A percentile compares a stretch with the other conserved stretches of the same genome.
These are phyloP conservation scores for Diaporthe helianthi DNA, from an alignment of 2,329 filamentous ascomycete species.

Conservation along the genomic window DNA sequence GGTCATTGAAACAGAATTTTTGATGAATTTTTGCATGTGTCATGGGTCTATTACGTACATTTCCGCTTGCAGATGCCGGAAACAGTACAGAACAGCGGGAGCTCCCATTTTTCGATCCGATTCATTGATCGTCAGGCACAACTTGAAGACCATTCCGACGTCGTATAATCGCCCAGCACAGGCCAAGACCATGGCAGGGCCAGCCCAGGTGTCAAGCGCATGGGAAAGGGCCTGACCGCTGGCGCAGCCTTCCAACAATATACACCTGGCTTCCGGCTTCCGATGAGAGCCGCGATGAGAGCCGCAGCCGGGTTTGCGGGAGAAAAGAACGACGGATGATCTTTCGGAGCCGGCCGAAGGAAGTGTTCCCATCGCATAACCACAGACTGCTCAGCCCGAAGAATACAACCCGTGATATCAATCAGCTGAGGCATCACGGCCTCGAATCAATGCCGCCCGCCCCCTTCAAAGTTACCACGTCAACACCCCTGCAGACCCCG, in stretches of 20 bases:
- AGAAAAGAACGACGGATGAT: constrained; percentile 10
- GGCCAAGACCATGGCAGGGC: too few relatives aligned
- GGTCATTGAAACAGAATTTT: background rate
- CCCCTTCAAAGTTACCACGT: too few relatives aligned
- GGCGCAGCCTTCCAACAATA: background rate
- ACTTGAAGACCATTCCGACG: constrained; percentile 22
- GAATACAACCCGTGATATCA: background rate
- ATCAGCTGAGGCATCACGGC: constrained; percentile 7
- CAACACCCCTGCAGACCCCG: too few relatives aligned
- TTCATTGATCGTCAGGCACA: constrained; percentile 29
- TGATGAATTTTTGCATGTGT: constrained; percentile 3
- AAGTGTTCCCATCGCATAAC: background rate
- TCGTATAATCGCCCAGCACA: constrained; percentile 20
- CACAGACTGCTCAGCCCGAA: background rate
- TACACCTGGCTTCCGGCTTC: background rate
- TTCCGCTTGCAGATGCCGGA: constrained; percentile 33
- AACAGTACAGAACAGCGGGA: constrained; percentile 27
- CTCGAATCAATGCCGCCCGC: background rate
- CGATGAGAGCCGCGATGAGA: too few relatives aligned
- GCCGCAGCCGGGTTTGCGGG: background rate
- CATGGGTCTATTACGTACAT: constrained; percentile 31
- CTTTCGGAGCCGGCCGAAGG: constrained; percentile 25
- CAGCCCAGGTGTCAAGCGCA: constrained; percentile 3
- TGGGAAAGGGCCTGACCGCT: background rate
- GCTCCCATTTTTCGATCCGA: constrained; percentile 29